phyloP scores from a whole-genome alignment of 2,329 filamentous ascomycete genomes.

The Neobulgaria alba region DNA sequence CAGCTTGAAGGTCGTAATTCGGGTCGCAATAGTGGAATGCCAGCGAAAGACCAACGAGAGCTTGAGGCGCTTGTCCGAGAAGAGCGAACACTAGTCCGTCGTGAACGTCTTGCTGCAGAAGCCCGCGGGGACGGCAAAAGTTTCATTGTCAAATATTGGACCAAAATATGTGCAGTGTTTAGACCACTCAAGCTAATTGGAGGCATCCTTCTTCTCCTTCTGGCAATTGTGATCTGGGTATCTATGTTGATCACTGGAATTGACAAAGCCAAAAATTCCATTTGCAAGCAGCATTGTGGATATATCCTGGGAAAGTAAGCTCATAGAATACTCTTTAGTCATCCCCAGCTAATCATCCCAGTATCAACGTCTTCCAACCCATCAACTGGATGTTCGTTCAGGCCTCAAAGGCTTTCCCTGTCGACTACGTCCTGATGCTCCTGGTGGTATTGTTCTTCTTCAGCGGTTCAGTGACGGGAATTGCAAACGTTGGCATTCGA shows the following conservation, averaged over 20 bases:
- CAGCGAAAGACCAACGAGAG: slow-evolving; percentile 80
- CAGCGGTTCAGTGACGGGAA: slow-evolving; percentile 75
- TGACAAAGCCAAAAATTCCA: slow-evolving; percentile 92
- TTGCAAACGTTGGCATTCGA: slow-evolving; percentile 81
- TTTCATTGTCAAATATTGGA: slow-evolving; percentile 66
- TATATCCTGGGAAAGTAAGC: slow-evolving; percentile 65
- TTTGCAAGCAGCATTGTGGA: slow-evolving; percentile 84
- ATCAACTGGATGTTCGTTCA: slow-evolving; percentile 84
- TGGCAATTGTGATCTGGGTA: slow-evolving; percentile 70
- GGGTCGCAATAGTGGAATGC: slow-evolving; percentile 65
- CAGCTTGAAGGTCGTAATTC: slow-evolving; percentile 81
- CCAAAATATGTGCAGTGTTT: slow-evolving; percentile 73
- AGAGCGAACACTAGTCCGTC: slow-evolving; percentile 83
- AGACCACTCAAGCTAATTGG: slow-evolving; percentile 82
- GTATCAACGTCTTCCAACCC: slow-evolving; percentile 89
- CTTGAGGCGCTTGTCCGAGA: slow-evolving; percentile 80
- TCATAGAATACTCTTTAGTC: not conserved
- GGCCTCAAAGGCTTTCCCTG: slow-evolving; percentile 74
- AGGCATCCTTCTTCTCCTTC: slow-evolving; percentile 66
- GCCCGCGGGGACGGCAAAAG: slow-evolving; percentile 69
- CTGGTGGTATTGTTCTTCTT: slow-evolving; percentile 83
- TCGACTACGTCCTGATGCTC: slow-evolving; percentile 87
- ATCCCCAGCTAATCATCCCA: slow-evolving; percentile 24
- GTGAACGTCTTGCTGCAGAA: slow-evolving; percentile 79
- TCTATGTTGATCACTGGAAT: slow-evolving; percentile 94